A percentile compares a stretch with the other conserved stretches of the same genome.
Evolutionary conservation across 805 yeast species (phyloP).

Genomic region (Jamesozyma hellenica): DNA sequence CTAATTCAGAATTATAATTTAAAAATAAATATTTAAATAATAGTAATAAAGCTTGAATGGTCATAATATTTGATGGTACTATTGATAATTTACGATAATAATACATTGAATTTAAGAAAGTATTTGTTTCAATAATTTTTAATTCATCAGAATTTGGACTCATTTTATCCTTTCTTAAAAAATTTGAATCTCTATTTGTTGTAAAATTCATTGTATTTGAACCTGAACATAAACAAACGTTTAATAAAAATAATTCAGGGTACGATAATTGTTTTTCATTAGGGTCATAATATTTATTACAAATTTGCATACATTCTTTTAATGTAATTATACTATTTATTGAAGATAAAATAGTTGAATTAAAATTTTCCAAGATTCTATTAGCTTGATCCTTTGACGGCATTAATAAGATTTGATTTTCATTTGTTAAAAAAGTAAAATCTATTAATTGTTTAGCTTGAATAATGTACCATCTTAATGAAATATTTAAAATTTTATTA

Average conservation of each 20-base stretch:
- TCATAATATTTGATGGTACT: constrained; percentile 40
- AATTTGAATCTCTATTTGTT: constrained; percentile 10
- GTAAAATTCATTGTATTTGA: constrained; percentile 13
- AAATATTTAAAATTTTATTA: constrained; percentile 9
- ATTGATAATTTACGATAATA: constrained; percentile 44
- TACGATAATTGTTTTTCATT: constrained; percentile 11
- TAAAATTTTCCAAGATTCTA: constrained; percentile 16
- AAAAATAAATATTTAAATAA: constrained; percentile 33
- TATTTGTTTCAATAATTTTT: constrained; percentile 21
- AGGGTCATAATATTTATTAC: constrained; percentile 14
- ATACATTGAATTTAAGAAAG: constrained; percentile 35
- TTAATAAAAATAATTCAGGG: constrained; percentile 20
- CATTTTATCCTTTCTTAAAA: constrained; percentile 14
- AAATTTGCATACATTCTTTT: constrained; percentile 12
- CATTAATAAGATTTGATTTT: constrained; percentile 11
- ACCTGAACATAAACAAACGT: constrained; percentile 17
- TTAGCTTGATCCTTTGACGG: constrained; percentile 21
- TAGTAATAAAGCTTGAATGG: constrained; percentile 44
- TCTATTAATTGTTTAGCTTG: constrained; percentile 19
- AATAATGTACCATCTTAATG: constrained; percentile 21
- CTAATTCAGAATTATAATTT: constrained; percentile 33
- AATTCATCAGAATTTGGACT: constrained; percentile 18
- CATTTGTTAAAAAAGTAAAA: constrained; percentile 15
- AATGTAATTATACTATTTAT: constrained; percentile 13
- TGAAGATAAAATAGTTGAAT: constrained; percentile 11